Percentiles rank a stretch among this genome's conserved stretches.
Conservation (phyloP, 2,329 filamentous ascomycete genomes). For the Samsoniella hepiali region DNA sequence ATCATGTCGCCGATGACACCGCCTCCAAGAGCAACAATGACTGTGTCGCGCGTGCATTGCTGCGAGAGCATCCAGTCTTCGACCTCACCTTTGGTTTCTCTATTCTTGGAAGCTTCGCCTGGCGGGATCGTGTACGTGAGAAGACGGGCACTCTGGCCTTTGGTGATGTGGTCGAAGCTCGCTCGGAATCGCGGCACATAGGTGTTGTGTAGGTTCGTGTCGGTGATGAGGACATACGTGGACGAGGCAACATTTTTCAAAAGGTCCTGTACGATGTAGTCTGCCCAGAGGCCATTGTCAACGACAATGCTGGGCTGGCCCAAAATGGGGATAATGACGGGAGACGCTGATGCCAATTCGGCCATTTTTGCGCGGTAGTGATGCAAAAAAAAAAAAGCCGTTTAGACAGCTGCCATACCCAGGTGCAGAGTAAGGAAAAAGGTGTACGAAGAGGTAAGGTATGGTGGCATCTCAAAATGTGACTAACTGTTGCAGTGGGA, state of each 20-base stretch:
- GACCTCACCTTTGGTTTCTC: constrained; percentile 89
- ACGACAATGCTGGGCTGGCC: constrained; percentile 88
- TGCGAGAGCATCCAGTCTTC: constrained; percentile 96
- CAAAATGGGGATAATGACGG: constrained; percentile 71
- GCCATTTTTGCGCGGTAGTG: constrained; percentile 12
- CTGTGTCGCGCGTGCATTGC: constrained; percentile 90
- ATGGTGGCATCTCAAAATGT: neutral
- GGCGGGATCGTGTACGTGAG: constrained; percentile 85
- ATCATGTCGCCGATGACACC: constrained; percentile 98
- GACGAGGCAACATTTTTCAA: constrained; percentile 74
- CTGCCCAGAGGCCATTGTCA: constrained; percentile 85
- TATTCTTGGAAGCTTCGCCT: constrained; percentile 89
- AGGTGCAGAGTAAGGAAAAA: neutral
- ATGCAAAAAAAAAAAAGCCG: neutral
- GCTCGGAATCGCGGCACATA: constrained; percentile 75
- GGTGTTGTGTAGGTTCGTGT: constrained; percentile 80
- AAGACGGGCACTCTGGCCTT: constrained; percentile 54
- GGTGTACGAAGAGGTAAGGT: neutral
- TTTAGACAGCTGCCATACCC: constrained; percentile 13
- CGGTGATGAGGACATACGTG: constrained; percentile 94
- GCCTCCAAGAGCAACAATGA: constrained; percentile 90
- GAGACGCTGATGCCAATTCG: constrained; percentile 30
- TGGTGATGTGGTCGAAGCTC: constrained; percentile 32
- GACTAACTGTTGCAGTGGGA: constrained; percentile 10
- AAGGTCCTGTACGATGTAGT: constrained; percentile 77